Evolutionary conservation across 768 basidiomycete species (phyloP), one percentile per base, ranked within the genome.

Genomic region (Rhizopogon vesiculosus): DNA sequence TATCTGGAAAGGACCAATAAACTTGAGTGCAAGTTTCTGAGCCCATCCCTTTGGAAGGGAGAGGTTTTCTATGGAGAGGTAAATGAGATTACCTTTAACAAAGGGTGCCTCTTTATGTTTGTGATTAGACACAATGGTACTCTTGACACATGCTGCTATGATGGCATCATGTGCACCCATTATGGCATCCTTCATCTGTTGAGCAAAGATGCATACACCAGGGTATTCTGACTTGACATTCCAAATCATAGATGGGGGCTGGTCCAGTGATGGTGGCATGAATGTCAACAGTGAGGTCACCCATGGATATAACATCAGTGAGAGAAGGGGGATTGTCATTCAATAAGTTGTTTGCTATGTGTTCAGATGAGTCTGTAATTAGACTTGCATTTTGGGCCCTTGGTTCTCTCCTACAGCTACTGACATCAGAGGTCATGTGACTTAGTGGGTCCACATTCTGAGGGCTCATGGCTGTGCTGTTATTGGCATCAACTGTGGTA

Each of bases 1-100:
- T 4, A 74, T 61, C 16, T 54, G 57, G 50, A 65, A 72, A 0
- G 74, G 74, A 71, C 73, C 72, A n/a, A 75, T 66, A 44, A 61
- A 76, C 33, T 69, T 71, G 0, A 73, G 75, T 6, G 65, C 59
- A 0, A 76, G 57, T 49, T 76, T 76, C 0, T 62, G 42, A 1
- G 68, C 61, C 8, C 60, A 2, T 2, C 59, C 56, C 51, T 70
- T 72, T 0, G 70, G 72, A 3, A 72, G 51, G 1, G 52, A 42
- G n/a, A 70, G 45, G 53, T 77, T 76, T 35, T 68, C 63, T 0
- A 72, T 75, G 0, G 68, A 70, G 3, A 74, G 18, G 42, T 70
- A 74, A 0, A 76, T 71, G 1, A 72, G 51, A 40, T 72, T 66
- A 0, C 69, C 70, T 44, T 41, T 52, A 0, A 18, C 43, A 25